Conservation (phyloP, 805 yeast species). For the Peterozyma toletana region DNA sequence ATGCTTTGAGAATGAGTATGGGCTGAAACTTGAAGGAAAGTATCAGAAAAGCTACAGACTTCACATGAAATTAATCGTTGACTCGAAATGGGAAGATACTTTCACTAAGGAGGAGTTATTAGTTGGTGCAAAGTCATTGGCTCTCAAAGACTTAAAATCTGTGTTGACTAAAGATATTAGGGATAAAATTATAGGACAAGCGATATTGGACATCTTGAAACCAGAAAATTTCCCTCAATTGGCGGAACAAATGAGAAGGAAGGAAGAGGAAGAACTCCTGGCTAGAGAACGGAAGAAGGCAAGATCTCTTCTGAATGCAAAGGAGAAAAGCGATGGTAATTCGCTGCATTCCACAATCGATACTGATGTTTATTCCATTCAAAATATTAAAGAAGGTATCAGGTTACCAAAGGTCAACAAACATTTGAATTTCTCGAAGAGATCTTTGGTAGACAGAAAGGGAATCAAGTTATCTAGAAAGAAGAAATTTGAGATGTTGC, state of each 20-base stretch:
- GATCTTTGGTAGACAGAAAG: conserved; percentile 6
- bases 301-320: not conserved
- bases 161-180: conserved; percentile 65
- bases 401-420: conserved; percentile 1
- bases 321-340: not conserved
- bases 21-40: conserved; percentile 28
- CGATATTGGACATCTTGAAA: conserved; percentile 51
- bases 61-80: conserved; percentile 52
- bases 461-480: conserved; percentile 7
- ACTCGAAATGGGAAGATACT: conserved; percentile 25
- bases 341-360: not conserved
- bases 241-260: conserved; percentile 24
- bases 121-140: conserved; percentile 36
- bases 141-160: conserved; percentile 57
- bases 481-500: conserved; percentile 26
- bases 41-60: conserved; percentile 25
- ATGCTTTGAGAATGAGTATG: conserved; percentile 58
- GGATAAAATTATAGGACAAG: conserved; percentile 66
- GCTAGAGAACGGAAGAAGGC: not conserved
- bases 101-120: conserved; percentile 6
- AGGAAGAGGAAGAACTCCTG: conserved; percentile 4
- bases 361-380: conserved; percentile 5
- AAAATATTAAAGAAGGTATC: not conserved
- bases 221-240: conserved; percentile 51
- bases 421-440: not conserved